A percentile compares a stretch with the other conserved stretches of the same genome.
These are phyloP conservation scores for Saccharomyces uvarum DNA, from an alignment of 1,139 yeast genomes.

Conservation along the genomic window DNA sequence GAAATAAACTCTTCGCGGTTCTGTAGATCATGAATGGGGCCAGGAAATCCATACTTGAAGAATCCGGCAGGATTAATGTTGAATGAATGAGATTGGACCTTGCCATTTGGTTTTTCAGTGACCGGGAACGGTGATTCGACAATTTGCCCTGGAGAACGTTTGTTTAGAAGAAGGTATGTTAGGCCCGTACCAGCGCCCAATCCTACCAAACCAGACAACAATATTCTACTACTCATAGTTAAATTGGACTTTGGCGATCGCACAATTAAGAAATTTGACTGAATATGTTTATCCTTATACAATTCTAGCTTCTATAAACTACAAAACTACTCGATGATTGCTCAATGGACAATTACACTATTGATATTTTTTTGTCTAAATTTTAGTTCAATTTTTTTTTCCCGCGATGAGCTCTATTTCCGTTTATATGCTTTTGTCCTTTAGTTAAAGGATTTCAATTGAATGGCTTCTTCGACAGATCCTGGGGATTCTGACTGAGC, in stretches of 20 bases:
- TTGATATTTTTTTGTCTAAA: neutral
- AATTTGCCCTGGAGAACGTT: neutral
- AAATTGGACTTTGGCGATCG: neutral
- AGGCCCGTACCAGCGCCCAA: conserved; percentile 14
- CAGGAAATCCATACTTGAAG: conserved; percentile 88
- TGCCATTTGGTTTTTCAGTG: neutral
- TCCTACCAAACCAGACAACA: conserved; percentile 9
- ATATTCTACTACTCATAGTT: conserved; percentile 6
- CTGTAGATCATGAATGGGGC: conserved; percentile 81
- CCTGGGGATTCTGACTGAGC: neutral
- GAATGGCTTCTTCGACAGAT: conserved; percentile 2
- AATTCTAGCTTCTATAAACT: neutral
- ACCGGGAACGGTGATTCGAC: neutral
- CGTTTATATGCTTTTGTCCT: neutral
- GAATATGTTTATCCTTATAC: neutral
- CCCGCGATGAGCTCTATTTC: neutral
- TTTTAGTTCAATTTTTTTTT: neutral
- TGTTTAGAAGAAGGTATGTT: conserved; percentile 5
- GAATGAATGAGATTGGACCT: conserved; percentile 19
- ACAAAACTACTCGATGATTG: neutral
- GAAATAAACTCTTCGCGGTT: conserved; percentile 70
- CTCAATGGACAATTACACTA: neutral
- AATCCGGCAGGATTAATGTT: conserved; percentile 62
- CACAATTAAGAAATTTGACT: neutral
- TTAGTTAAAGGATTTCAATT: conserved; percentile 7